Evolutionary conservation across 768 basidiomycete genomes (phyloP).

Genomic region (Cystobasidium ongulense): DNA sequence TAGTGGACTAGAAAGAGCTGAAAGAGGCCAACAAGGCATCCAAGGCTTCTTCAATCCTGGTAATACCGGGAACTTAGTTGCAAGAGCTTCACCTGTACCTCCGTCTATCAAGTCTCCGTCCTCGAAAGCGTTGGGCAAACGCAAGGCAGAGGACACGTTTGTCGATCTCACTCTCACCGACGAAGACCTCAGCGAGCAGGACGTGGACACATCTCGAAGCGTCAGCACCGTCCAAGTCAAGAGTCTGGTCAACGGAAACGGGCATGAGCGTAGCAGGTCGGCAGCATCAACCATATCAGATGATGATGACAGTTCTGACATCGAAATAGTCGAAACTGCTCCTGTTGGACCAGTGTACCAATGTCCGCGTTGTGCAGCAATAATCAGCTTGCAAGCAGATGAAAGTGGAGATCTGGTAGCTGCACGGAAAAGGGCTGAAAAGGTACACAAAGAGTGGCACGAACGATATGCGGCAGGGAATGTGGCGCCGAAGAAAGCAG

Average conservation of each 20-base stretch:
- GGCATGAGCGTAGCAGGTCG: background rate
- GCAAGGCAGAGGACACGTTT: conserved; percentile 4
- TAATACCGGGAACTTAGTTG: background rate
- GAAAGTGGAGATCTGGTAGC: background rate
- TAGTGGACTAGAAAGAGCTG: conserved; percentile 64
- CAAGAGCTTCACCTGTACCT: conserved; percentile 6
- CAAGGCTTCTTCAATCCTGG: conserved; percentile 65
- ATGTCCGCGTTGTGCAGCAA: conserved; percentile 21
- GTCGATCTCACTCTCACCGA: conserved; percentile 19
- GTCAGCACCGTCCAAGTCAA: background rate
- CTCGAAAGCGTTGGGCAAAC: conserved; percentile 22
- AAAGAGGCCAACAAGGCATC: conserved; percentile 74
- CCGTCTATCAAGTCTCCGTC: background rate
- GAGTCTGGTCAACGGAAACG: background rate
- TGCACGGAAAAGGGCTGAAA: background rate
- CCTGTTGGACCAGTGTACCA: conserved; percentile 22
- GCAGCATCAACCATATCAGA: conserved; percentile 17
- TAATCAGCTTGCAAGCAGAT: background rate
- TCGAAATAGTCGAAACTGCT: background rate
- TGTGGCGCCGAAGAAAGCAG: background rate
- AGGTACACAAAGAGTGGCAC: conserved; percentile 9
- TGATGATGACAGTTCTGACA: background rate
- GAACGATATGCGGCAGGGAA: background rate
- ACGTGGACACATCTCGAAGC: background rate
- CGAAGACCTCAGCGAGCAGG: background rate